Percentiles rank a stretch among this genome's conserved stretches.
Evolutionary conservation across 148 eudicot species (phyloP).

Genomic region (Fallopia convolvulus): DNA sequence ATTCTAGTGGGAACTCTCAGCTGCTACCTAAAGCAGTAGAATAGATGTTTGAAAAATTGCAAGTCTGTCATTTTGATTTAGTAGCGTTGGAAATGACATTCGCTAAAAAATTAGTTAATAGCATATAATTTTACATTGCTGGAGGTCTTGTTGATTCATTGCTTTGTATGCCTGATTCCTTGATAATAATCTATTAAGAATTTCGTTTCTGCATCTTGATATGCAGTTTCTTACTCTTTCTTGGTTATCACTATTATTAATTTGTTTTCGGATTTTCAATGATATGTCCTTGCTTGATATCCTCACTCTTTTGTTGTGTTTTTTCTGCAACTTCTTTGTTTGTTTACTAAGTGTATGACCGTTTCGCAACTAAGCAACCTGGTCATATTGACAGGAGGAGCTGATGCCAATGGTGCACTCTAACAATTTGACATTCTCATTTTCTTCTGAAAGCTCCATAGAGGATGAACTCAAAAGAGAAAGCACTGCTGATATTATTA

Average conservation of each 20-base stretch:
- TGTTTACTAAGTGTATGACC: neutral
- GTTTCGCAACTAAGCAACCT: constrained; percentile 3
- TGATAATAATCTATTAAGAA: neutral
- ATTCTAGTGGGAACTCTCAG: neutral
- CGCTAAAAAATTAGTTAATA: neutral
- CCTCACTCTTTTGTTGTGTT: neutral
- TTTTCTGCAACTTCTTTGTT: neutral
- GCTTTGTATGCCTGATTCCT: neutral
- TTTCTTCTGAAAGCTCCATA: constrained; percentile 60
- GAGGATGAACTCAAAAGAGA: constrained; percentile 63
- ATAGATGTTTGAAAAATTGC: neutral
- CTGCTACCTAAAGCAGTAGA: neutral
- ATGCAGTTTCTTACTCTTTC: neutral
- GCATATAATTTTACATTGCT: neutral
- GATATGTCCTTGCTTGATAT: neutral
- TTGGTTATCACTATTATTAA: neutral
- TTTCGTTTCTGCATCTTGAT: neutral
- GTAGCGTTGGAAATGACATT: neutral
- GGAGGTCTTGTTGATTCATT: neutral
- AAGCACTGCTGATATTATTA: constrained; percentile 55
- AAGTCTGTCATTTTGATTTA: neutral
- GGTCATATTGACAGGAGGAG: constrained; percentile 34
- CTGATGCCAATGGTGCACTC: constrained; percentile 45
- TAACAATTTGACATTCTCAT: constrained; percentile 48
- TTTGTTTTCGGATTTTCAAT: neutral